Evolutionary conservation across 805 yeast species (phyloP).

Genomic region (Ogataea degrootiae): DNA sequence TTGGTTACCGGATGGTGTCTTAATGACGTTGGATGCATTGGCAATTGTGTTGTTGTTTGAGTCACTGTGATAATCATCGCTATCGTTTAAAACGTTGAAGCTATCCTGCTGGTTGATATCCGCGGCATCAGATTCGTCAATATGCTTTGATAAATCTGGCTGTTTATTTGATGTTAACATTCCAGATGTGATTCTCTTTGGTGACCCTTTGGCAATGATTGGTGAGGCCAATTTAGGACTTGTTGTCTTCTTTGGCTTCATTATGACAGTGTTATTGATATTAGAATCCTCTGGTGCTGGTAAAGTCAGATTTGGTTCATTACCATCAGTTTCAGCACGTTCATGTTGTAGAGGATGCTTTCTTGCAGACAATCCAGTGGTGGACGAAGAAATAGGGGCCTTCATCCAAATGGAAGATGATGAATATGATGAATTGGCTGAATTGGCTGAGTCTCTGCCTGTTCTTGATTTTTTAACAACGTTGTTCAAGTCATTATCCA

Average conservation of each 20-base stretch:
- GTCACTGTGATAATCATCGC: conserved; percentile 21
- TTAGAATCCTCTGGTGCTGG: conserved; percentile 19
- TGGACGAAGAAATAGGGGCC: neutral
- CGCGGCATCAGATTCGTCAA: conserved; percentile 14
- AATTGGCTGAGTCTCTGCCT: conserved; percentile 5
- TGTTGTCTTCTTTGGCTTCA: conserved; percentile 22
- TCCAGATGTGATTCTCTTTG: conserved; percentile 34
- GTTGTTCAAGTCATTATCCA: conserved; percentile 21
- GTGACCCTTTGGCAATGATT: conserved; percentile 30
- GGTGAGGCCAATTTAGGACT: conserved; percentile 27
- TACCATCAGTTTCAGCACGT: neutral
- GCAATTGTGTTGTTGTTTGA: conserved; percentile 3
- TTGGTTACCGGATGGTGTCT: conserved; percentile 1
- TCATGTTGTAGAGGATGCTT: neutral
- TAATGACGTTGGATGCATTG: neutral
- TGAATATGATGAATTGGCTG: neutral
- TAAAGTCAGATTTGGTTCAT: conserved; percentile 11
- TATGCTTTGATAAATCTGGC: conserved; percentile 31
- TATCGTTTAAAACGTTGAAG: conserved; percentile 11
- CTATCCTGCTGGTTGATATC: conserved; percentile 2
- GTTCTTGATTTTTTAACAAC: conserved; percentile 31
- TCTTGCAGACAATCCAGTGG: neutral
- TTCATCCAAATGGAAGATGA: conserved; percentile 21
- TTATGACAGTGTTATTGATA: conserved; percentile 16
- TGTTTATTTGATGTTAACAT: conserved; percentile 27